Evolutionary conservation across 2,329 filamentous ascomycete genomes (phyloP).

Genomic region (Scortechinia acanthostroma): DNA sequence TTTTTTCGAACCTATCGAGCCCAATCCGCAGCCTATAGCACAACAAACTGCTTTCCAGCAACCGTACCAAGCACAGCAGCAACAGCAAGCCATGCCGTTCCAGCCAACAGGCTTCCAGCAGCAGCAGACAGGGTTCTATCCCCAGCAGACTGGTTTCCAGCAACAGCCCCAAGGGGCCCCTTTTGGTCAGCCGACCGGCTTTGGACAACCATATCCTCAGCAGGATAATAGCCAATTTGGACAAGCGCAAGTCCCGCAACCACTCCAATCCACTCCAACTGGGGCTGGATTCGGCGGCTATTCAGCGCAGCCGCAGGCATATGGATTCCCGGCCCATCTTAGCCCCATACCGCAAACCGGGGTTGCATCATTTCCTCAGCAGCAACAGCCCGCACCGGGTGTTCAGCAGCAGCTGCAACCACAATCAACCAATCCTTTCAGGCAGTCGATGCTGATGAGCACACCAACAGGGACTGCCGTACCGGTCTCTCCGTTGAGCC

Average conservation of each 20-base stretch:
- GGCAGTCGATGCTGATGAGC: slow-evolving; percentile 50
- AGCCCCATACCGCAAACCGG: slow-evolving; percentile 11
- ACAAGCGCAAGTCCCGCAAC: slow-evolving; percentile 19
- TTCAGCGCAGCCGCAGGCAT: slow-evolving; percentile 42
- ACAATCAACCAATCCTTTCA: slow-evolving; percentile 51
- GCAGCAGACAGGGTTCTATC: background rate
- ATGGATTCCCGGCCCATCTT: slow-evolving; percentile 7
- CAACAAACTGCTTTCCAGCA: slow-evolving; percentile 17
- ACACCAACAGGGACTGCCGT: slow-evolving; percentile 6
- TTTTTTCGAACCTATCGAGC: slow-evolving; percentile 60
- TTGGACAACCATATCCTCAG: slow-evolving; percentile 10
- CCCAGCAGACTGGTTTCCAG: slow-evolving; percentile 1
- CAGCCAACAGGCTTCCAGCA: slow-evolving; percentile 6
- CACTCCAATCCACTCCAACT: slow-evolving; percentile 46
- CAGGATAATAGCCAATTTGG: slow-evolving; percentile 5
- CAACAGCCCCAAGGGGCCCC: slow-evolving; percentile 3
- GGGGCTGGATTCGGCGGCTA: slow-evolving; percentile 61
- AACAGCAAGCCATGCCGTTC: slow-evolving; percentile 12
- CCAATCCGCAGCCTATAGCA: slow-evolving; percentile 42
- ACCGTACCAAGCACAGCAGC: slow-evolving; percentile 11
- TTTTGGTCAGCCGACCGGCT: slow-evolving; percentile 8
- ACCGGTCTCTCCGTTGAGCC: slow-evolving; percentile 17
- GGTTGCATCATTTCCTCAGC: slow-evolving; percentile 4
- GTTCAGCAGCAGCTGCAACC: background rate
- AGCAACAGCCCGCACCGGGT: no score